Base-by-base conservation (phyloP, 495 filamentous ascomycete genomes). In the Penicillium flavigenum region DNA sequence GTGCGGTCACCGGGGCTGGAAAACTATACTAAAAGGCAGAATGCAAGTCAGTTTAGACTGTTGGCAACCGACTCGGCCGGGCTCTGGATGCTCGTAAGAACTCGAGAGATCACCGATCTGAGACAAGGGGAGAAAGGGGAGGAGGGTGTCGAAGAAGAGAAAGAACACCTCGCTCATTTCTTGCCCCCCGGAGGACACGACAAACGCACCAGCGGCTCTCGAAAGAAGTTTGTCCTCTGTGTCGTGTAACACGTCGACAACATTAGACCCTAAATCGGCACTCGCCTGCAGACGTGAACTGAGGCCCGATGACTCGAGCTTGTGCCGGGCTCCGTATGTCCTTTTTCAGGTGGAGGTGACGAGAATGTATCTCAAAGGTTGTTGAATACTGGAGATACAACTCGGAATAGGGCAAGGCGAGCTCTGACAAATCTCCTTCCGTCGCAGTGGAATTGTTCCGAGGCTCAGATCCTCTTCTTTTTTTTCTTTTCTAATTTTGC, bases 161-260 rank as follows among this genome's bases (percentile, higher is more conserved):
- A 38, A 46, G 39, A 20, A 44, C 27, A 39, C 60, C 27, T 61
- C 48, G 34, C 16, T 44, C 27, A 50, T 32, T 47, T 54, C 51
- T 32, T 36, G 26, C 43, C 54, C 42, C 54, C 51, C 36, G 47
- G 48, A 43, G 32, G 55, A 19, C 48, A 56, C 49, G 48, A 48
- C 55, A 65, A 64, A 74, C 73, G 61, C 62, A 76, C 73, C 68
- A 65, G 60, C 53, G 67, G 63, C 53, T 65, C 63, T 68, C 64
- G 67, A 64, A 72, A 63, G 60, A 76, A 73, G 73, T 74, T 74
- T 76, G 73, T 64, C 61, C 56, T 67, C 53, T 63, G 51, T 44
- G 61, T 72, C 47, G 66, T 75, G 65, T 74, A 74, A 72, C 71
- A 65, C 51, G 61, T 71, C 62, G 69, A 67, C 63, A 71, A 65